Conservation (phyloP, 2,329 filamentous ascomycete species). For the Hypoxylon sp. region DNA sequence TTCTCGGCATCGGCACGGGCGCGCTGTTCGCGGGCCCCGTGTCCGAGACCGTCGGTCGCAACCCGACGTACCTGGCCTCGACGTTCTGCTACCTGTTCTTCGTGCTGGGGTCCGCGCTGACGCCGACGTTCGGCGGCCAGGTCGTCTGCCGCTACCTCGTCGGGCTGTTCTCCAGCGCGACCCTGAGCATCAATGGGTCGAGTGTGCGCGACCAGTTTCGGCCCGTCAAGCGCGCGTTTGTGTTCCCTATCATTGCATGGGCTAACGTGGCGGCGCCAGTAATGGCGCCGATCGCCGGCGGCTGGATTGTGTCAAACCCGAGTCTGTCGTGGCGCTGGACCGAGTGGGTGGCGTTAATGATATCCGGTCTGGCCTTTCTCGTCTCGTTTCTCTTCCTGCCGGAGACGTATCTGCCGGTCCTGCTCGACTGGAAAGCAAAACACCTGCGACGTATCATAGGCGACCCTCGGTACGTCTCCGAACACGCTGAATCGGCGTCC, state of each 20-base stretch:
- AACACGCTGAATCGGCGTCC: conserved; percentile 40
- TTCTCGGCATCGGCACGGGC: conserved; percentile 54
- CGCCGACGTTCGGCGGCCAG: conserved; percentile 57
- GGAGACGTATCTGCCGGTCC: conserved; percentile 49
- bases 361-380: conserved; percentile 43
- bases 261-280: conserved; percentile 41
- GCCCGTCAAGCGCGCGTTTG: conserved; percentile 41
- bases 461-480: conserved; percentile 43
- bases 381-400: conserved; percentile 43
- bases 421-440: conserved; percentile 47
- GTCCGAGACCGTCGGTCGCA: conserved; percentile 55
- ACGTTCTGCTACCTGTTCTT: conserved; percentile 58
- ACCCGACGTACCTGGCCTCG: conserved; percentile 55
- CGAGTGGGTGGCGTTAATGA: conserved; percentile 54
- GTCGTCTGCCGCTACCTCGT: conserved; percentile 62
- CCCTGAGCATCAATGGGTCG: conserved; percentile 57
- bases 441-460: conserved; percentile 45
- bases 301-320: conserved; percentile 36
- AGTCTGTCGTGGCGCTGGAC: conserved; percentile 49
- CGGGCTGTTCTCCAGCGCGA: conserved; percentile 59
- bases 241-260: conserved; percentile 47
- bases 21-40: conserved; percentile 54
- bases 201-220: conserved; percentile 57
- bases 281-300: conserved; percentile 50
- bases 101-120: conserved; percentile 58